phyloP scores from a whole-genome alignment of 352 stramenopile species.

The Phytophthora syringae region DNA sequence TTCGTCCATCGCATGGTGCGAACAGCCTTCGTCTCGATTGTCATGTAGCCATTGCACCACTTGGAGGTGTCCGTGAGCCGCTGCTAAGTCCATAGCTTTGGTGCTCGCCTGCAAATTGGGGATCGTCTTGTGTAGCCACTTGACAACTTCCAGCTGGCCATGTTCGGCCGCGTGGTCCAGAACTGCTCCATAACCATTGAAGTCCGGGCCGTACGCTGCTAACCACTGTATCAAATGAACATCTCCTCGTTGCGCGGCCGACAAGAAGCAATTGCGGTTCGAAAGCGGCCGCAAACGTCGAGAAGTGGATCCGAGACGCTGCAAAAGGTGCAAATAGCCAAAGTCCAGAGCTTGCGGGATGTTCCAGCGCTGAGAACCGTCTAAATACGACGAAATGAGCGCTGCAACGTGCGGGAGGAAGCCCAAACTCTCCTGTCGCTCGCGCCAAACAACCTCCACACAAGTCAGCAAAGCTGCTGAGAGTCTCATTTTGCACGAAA shows the following conservation, averaged over 20 bases:
- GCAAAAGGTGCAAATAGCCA: slow-evolving; percentile 36
- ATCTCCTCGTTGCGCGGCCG: slow-evolving; percentile 32
- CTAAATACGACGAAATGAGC: slow-evolving; percentile 38
- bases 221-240: slow-evolving; percentile 36
- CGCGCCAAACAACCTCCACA: slow-evolving; percentile 32
- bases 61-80: slow-evolving; percentile 47
- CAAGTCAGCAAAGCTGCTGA: slow-evolving; percentile 20
- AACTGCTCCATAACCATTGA: slow-evolving; percentile 21
- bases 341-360: slow-evolving; percentile 39
- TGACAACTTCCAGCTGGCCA: slow-evolving; percentile 38
- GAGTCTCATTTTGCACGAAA: too few species aligned
- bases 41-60: slow-evolving; percentile 62
- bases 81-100: slow-evolving; percentile 40
- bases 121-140: slow-evolving; percentile 34
- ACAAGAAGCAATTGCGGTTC: slow-evolving; percentile 32
- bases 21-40: slow-evolving; percentile 36
- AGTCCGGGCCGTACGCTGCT: slow-evolving; percentile 22
- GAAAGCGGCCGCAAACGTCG: slow-evolving; percentile 28
- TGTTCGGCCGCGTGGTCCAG: slow-evolving; percentile 41
- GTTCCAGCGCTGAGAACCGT: slow-evolving; percentile 32
- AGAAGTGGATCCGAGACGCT: slow-evolving; percentile 30
- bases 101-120: slow-evolving; percentile 21
- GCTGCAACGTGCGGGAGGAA: slow-evolving; percentile 32
- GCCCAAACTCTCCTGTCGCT: slow-evolving; percentile 16
- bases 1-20: slow-evolving; percentile 42